Conservation (phyloP, 2,329 filamentous ascomycete genomes). For the Fusarium pseudograminearum region DNA sequence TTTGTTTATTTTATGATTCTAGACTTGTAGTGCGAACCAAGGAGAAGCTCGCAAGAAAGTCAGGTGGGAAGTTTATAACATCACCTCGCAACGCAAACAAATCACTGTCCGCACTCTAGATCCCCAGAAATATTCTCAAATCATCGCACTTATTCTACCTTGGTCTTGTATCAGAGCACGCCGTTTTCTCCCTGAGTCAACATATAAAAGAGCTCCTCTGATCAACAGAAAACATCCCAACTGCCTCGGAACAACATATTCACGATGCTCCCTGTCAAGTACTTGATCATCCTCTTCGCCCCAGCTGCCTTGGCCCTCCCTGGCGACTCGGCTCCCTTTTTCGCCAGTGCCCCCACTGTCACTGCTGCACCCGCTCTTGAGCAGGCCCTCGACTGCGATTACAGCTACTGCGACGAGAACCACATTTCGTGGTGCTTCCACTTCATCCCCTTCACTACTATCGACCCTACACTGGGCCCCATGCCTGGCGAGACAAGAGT, state of each 20-base stretch:
- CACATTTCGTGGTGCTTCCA: slow-evolving; percentile 55
- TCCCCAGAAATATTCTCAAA: slow-evolving; percentile 14
- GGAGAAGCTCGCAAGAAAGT: not conserved
- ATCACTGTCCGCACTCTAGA: not conserved
- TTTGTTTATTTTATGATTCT: slow-evolving; percentile 1
- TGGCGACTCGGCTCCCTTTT: not conserved
- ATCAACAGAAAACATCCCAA: not conserved
- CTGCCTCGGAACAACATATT: not conserved
- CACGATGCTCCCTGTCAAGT: slow-evolving; percentile 20
- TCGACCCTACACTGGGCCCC: slow-evolving; percentile 50
- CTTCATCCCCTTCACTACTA: slow-evolving; percentile 55
- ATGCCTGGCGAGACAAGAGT: slow-evolving; percentile 55
- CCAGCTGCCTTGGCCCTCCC: slow-evolving; percentile 22
- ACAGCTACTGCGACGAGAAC: slow-evolving; percentile 54
- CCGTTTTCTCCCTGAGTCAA: not conserved
- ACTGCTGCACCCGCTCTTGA: slow-evolving; percentile 25
- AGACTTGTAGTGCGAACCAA: slow-evolving; percentile 7
- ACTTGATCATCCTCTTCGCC: slow-evolving; percentile 16
- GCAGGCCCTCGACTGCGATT: slow-evolving; percentile 49
- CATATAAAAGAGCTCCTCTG: not conserved
- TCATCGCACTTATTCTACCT: not conserved
- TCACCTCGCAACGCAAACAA: slow-evolving; percentile 30
- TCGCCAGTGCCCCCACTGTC: slow-evolving; percentile 3
- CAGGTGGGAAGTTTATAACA: slow-evolving; percentile 3
- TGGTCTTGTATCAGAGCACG: slow-evolving; percentile 9